These are phyloP conservation scores for Hericium rajendrae DNA, from an alignment of 768 basidiomycete genomes.

Conservation along the genomic window DNA sequence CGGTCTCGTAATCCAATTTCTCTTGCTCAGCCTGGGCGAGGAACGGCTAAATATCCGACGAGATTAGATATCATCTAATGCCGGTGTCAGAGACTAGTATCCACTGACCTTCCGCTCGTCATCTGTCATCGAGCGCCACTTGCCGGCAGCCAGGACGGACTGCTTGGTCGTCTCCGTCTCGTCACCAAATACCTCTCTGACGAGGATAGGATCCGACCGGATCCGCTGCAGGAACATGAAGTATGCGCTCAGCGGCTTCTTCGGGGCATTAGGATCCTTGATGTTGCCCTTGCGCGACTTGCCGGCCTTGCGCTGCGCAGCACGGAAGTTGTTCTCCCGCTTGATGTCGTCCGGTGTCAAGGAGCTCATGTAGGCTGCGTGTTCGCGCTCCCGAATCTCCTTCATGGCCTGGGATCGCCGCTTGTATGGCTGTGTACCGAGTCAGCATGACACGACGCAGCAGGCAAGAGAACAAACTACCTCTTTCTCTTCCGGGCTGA, in stretches of 20 bases:
- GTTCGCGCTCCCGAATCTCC: slow-evolving; percentile 75
- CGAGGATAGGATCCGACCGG: slow-evolving; percentile 66
- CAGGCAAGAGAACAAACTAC: slow-evolving; percentile 30
- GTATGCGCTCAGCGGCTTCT: slow-evolving; percentile 90
- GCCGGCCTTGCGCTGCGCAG: slow-evolving; percentile 88
- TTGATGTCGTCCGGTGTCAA: slow-evolving; percentile 92
- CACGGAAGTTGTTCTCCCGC: slow-evolving; percentile 83
- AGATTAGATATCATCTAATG: slow-evolving; percentile 5
- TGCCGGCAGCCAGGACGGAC: slow-evolving; percentile 85
- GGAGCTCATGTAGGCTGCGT: slow-evolving; percentile 76
- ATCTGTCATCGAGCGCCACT: slow-evolving; percentile 90
- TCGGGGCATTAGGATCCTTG: slow-evolving; percentile 94
- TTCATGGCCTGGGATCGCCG: slow-evolving; percentile 77
- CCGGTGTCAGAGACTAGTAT: slow-evolving; percentile 13
- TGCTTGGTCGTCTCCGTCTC: slow-evolving; percentile 93
- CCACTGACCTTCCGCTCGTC: slow-evolving; percentile 77
- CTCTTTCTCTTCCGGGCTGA: slow-evolving; percentile 78
- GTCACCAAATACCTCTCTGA: slow-evolving; percentile 74
- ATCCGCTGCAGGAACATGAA: slow-evolving; percentile 94
- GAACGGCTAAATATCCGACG: slow-evolving; percentile 55
- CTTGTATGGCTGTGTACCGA: slow-evolving; percentile 61
- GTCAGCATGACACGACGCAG: slow-evolving; percentile 11
- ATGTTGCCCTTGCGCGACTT: slow-evolving; percentile 90
- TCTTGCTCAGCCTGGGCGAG: slow-evolving; percentile 90
- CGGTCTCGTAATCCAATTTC: slow-evolving; percentile 88